A percentile compares a stretch with the other conserved stretches of the same genome.
Evolutionary conservation across 495 filamentous ascomycete species (phyloP).

Genomic region (Massariosphaeria phaeospora): DNA sequence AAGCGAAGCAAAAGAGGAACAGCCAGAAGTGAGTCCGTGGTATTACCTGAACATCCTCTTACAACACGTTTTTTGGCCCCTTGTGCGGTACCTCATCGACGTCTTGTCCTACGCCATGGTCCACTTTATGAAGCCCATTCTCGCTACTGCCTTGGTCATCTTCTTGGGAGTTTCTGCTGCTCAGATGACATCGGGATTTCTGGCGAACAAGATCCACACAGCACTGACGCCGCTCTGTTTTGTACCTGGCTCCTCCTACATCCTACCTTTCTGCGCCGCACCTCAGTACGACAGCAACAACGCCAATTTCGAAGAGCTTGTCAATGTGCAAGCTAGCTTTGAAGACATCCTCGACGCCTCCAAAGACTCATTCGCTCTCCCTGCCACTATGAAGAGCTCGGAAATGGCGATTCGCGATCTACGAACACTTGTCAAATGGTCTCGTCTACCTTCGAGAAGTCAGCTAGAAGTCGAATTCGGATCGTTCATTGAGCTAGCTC

Average conservation of each 20-base stretch:
- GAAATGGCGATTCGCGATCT: conserved; percentile 70
- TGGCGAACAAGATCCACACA: conserved; percentile 46
- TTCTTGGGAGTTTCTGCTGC: conserved; percentile 50
- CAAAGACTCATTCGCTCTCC: conserved; percentile 54
- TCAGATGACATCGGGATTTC: conserved; percentile 47
- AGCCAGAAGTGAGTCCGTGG: conserved; percentile 1
- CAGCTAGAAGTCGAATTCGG: conserved; percentile 64
- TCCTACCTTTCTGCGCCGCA: conserved; percentile 56
- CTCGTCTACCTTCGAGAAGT: conserved; percentile 46
- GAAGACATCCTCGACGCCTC: conserved; percentile 60
- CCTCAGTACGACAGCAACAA: conserved; percentile 14
- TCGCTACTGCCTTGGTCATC: conserved; percentile 50
- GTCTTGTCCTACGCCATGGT: conserved; percentile 50
- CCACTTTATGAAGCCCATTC: conserved; percentile 48
- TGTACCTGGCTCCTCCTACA: conserved; percentile 54
- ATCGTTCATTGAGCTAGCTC: conserved; percentile 58
- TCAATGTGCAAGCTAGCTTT: conserved; percentile 60
- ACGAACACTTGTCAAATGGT: conserved; percentile 58
- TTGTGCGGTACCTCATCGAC: conserved; percentile 45
- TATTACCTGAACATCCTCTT: conserved; percentile 13
- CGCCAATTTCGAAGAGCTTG: conserved; percentile 62
- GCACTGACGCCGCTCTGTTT: conserved; percentile 59
- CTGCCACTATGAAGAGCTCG: conserved; percentile 64
- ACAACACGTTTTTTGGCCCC: conserved; percentile 30
- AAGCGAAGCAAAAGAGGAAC: background rate